Percentiles rank a stretch among this genome's conserved stretches.
Evolutionary conservation across 257 asterid genomes (phyloP).

Genomic region (Ajuga chamaepitys): DNA sequence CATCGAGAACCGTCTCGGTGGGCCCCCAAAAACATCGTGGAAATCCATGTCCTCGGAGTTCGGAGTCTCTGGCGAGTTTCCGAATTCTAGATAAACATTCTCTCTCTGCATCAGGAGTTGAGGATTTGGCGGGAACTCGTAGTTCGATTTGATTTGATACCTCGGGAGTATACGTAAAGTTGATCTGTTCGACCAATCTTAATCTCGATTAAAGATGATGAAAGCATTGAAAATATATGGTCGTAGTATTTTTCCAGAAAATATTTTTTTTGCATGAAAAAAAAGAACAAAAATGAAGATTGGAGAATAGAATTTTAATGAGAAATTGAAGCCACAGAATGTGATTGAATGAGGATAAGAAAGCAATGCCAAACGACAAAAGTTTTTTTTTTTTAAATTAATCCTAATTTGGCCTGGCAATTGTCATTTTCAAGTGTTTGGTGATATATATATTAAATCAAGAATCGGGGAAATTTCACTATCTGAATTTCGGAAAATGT

Average conservation of each 20-base stretch:
- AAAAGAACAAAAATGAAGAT: slow-evolving; percentile 12
- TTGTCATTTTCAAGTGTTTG: background rate
- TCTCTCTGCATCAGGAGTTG: slow-evolving; percentile 25
- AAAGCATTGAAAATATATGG: background rate
- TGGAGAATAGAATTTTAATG: background rate
- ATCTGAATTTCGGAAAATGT: too few relatives aligned
- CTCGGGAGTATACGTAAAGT: too few relatives aligned
- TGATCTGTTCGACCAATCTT: background rate
- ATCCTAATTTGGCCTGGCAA: slow-evolving; percentile 11
- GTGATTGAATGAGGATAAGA: slow-evolving; percentile 32
- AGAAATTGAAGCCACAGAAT: slow-evolving; percentile 53
- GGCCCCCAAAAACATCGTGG: slow-evolving; percentile 88
- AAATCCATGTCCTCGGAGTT: slow-evolving; percentile 55
- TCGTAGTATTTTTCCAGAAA: background rate
- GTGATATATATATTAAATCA: background rate
- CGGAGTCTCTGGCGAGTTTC: slow-evolving; percentile 12
- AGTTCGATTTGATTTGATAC: too few relatives aligned
- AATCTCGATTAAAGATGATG: background rate
- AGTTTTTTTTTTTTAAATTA: background rate
- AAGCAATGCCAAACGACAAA: slow-evolving; percentile 27
- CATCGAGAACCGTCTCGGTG: slow-evolving; percentile 72
- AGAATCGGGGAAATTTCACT: too few relatives aligned
- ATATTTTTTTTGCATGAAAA: background rate
- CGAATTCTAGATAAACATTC: slow-evolving; percentile 24
- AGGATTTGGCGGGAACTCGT: slow-evolving; percentile 38